phyloP scores from a whole-genome alignment of 176 grass and related monocot species.

The Carex cristatella region DNA sequence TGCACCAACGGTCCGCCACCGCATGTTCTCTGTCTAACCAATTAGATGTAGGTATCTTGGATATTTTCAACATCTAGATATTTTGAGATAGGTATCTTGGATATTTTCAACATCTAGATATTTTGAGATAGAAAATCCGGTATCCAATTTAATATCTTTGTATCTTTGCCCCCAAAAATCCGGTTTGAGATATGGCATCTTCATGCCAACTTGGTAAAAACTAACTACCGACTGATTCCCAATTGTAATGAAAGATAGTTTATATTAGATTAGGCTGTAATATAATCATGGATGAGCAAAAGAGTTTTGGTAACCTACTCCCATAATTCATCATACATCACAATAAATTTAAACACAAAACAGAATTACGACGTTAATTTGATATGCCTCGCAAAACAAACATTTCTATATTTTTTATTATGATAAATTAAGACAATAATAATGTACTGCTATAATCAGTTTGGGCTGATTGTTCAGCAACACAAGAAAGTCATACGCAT shows the following conservation, averaged over 20 bases:
- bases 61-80: neutral
- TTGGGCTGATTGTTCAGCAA: too few relatives aligned
- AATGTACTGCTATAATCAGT: too few relatives aligned
- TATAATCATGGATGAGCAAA: too few relatives aligned
- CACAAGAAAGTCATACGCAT: too few relatives aligned
- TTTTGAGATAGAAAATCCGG: neutral
- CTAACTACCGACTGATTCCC: neutral
- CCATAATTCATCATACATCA: too few relatives aligned
- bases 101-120: neutral
- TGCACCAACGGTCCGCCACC: neutral
- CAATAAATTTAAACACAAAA: neutral
- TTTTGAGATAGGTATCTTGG: neutral
- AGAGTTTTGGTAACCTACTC: too few relatives aligned
- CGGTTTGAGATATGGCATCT: neutral
- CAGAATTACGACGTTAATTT: too few relatives aligned
- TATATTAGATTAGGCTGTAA: too few relatives aligned
- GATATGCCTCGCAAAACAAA: too few relatives aligned
- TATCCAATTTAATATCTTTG: neutral
- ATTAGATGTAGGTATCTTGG: neutral
- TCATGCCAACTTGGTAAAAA: neutral
- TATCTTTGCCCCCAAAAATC: neutral
- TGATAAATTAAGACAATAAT: too few relatives aligned
- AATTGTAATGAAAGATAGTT: too few relatives aligned
- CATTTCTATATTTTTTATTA: neutral
- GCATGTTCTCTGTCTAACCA: neutral